Percentiles rank a stretch among this genome's conserved stretches.
Evolutionary conservation across 768 basidiomycete species (phyloP).

Genomic region (Collybia nuda): DNA sequence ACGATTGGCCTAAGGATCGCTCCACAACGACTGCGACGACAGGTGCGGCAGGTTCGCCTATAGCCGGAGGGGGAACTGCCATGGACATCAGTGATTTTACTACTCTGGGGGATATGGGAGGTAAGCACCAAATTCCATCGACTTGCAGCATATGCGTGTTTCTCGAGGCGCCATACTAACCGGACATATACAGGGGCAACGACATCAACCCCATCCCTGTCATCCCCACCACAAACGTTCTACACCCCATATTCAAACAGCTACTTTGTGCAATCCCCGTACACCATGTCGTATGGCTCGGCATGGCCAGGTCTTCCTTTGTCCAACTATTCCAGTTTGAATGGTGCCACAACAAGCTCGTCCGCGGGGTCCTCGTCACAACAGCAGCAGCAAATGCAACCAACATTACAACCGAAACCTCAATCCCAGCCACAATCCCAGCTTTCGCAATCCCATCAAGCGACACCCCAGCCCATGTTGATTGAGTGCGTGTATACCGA

Average conservation of each 20-base stretch:
- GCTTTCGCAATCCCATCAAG: slow-evolving; percentile 16
- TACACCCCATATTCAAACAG: slow-evolving; percentile 39
- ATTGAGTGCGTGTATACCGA: slow-evolving; percentile 60
- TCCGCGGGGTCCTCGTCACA: slow-evolving; percentile 27
- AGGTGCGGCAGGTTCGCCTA: slow-evolving; percentile 18
- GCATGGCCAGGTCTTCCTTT: slow-evolving; percentile 59
- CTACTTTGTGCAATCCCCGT: slow-evolving; percentile 46
- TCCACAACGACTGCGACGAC: slow-evolving; percentile 21
- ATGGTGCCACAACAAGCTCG: slow-evolving; percentile 64
- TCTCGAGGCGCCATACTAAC: slow-evolving; percentile 6
- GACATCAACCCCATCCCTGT: slow-evolving; percentile 36
- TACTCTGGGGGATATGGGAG: slow-evolving; percentile 37
- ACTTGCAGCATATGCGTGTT: neutral
- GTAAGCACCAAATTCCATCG: slow-evolving; percentile 25
- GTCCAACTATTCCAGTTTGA: slow-evolving; percentile 75
- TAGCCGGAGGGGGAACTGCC: slow-evolving; percentile 22
- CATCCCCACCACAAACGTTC: slow-evolving; percentile 39
- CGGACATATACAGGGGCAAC: slow-evolving; percentile 6
- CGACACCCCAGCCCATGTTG: slow-evolving; percentile 45
- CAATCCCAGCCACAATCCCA: slow-evolving; percentile 19
- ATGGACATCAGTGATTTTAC: slow-evolving; percentile 44
- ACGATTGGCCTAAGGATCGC: slow-evolving; percentile 49
- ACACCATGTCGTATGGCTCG: slow-evolving; percentile 55
- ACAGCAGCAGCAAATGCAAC: slow-evolving; percentile 26
- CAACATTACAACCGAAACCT: slow-evolving; percentile 26